A percentile compares a stretch with the other conserved stretches of the same genome.
These are phyloP conservation scores for Silene latifolia DNA, from an alignment of 148 eudicot species.

Conservation along the genomic window DNA sequence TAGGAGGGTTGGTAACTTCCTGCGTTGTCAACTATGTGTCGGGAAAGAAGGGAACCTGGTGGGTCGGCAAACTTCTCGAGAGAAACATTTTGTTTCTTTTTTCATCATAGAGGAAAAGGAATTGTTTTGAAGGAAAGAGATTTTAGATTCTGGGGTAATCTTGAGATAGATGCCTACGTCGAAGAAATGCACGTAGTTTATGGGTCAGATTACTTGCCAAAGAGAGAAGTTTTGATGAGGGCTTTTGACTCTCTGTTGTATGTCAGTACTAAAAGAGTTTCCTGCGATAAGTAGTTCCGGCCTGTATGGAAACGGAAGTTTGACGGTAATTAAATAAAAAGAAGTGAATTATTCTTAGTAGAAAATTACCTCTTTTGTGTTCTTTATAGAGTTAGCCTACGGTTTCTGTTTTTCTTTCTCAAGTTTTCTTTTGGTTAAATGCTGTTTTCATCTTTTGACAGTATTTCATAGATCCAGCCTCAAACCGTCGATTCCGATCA, in stretches of 20 bases:
- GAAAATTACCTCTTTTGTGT: neutral
- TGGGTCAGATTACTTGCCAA: neutral
- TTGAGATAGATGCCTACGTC: neutral
- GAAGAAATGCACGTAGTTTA: neutral
- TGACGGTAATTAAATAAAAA: neutral
- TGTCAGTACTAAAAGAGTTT: neutral
- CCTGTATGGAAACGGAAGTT: too few species aligned
- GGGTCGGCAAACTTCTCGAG: neutral
- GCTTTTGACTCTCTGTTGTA: neutral
- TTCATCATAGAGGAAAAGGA: neutral
- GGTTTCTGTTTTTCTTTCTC: neutral
- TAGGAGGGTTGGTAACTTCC: neutral
- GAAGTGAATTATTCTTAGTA: neutral
- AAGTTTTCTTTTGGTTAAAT: neutral
- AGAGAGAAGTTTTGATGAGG: neutral
- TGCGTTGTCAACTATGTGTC: neutral
- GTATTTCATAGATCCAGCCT: slow-evolving; percentile 47
- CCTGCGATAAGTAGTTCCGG: neutral
- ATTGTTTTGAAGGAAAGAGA: neutral
- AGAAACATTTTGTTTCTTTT: neutral
- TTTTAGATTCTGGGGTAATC: neutral
- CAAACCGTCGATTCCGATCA: slow-evolving; percentile 46
- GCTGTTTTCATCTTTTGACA: slow-evolving; percentile 24
- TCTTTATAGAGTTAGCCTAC: neutral
- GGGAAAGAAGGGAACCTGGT: too few species aligned